Evolutionary conservation across 345 rosid genomes (phyloP).

Genomic region (Brassica incana): DNA sequence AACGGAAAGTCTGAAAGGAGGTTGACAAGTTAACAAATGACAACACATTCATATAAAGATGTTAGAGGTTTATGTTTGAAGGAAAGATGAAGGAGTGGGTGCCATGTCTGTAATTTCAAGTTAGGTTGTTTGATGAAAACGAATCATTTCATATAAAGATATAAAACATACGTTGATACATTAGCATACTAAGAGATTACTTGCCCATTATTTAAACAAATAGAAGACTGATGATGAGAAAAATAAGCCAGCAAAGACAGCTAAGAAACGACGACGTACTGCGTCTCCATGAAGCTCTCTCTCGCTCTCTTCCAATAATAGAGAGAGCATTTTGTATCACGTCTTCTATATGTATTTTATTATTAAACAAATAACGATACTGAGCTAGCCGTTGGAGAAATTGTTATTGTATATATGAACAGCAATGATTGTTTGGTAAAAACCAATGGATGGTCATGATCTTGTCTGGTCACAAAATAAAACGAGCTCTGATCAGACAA

Average conservation of each 20-base stretch:
- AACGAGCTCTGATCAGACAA: slow-evolving; percentile 5
- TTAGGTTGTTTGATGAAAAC: slow-evolving; percentile 34
- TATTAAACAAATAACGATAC: not conserved
- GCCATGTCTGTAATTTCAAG: slow-evolving; percentile 55
- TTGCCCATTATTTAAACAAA: slow-evolving; percentile 15
- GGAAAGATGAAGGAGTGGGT: slow-evolving; percentile 50
- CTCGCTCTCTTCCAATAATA: slow-evolving; percentile 23
- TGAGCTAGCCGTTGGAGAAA: slow-evolving; percentile 32
- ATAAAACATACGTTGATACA: slow-evolving; percentile 1
- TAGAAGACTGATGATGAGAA: slow-evolving; percentile 12
- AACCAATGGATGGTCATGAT: slow-evolving; percentile 29
- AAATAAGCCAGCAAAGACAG: slow-evolving; percentile 24
- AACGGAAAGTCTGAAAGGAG: not conserved
- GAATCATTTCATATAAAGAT: slow-evolving; percentile 27
- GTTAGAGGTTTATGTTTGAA: slow-evolving; percentile 29
- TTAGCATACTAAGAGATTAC: slow-evolving; percentile 21
- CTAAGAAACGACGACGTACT: slow-evolving; percentile 31
- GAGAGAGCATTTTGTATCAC: slow-evolving; percentile 25
- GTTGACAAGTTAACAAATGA: slow-evolving; percentile 1
- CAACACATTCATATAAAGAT: not conserved
- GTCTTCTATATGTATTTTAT: not conserved
- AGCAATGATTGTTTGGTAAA: slow-evolving; percentile 32
- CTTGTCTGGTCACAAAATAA: slow-evolving; percentile 16
- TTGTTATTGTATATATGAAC: slow-evolving; percentile 28
- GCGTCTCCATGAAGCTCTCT: slow-evolving; percentile 1